These are phyloP conservation scores for Plasmodium malariae DNA, from an alignment of 169 alveolate species.

Conservation along the genomic window DNA sequence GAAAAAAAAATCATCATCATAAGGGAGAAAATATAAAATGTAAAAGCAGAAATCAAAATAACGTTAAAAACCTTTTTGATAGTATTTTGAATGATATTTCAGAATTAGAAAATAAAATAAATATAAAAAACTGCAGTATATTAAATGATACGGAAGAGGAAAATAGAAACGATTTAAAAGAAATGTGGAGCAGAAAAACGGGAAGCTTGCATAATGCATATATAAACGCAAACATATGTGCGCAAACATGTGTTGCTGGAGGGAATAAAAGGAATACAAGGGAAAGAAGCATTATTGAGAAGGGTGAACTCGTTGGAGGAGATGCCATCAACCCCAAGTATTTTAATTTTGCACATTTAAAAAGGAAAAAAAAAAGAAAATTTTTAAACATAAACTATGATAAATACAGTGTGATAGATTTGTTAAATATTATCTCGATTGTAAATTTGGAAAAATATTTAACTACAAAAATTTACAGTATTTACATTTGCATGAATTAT, in stretches of 20 bases:
- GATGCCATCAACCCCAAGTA: neutral
- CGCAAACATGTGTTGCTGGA: neutral
- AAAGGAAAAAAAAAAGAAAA: conserved; percentile 23
- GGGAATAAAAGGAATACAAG: neutral
- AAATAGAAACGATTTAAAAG: conserved; percentile 11
- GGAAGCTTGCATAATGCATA: neutral
- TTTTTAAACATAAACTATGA: conserved; percentile 14
- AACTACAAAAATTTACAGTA: neutral
- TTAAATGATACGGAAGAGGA: neutral
- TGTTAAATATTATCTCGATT: conserved; percentile 1
- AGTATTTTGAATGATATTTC: conserved; percentile 38
- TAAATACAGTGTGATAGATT: conserved; percentile 2
- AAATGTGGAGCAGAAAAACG: neutral
- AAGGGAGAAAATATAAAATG: neutral
- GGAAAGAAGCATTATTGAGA: neutral
- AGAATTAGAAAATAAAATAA: conserved; percentile 25
- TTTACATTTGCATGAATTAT: neutral
- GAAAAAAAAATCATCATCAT: neutral
- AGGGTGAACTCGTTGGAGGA: neutral
- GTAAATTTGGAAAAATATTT: conserved; percentile 47
- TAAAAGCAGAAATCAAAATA: neutral
- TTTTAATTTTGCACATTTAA: neutral
- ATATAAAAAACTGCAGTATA: conserved; percentile 8
- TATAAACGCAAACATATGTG: neutral
- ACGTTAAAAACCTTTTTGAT: conserved; percentile 24